Base-by-base conservation (phyloP, 2,329 filamentous ascomycete genomes). In the Cordyceps cicadae region DNA sequence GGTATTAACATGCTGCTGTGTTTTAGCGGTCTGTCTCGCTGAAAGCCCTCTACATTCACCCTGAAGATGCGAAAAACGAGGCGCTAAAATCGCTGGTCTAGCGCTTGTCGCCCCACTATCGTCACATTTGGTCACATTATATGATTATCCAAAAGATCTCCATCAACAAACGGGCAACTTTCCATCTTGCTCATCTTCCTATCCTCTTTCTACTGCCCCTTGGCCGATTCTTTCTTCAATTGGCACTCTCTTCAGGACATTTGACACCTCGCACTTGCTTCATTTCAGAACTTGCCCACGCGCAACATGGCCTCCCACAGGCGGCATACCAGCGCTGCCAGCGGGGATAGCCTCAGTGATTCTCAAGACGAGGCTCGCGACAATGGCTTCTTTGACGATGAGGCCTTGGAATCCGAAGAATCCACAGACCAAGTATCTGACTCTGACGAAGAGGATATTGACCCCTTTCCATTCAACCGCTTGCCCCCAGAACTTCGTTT, bases 401-500 rank as follows among this genome's bases (percentile, higher is more conserved):
- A 61, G 41, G 60, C 60, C 6, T 32, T 54, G 17, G 58, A 60
- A n/a, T 46, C 48, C 11, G 55, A 62, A 11, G 49, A 60, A 4
- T 24, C 45, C 1, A 61, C 57, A 21, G 43, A 60, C 8, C 45
- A 49, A 12, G 21, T 54, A 14, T 60, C 58, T 17, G 41, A 19
- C 12, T 54, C 50, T 21, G 54, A 54, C 15, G 54, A 61, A 32
- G 59, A 59, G n/a, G 52, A 55, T 5, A 34, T 52, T 24, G 49
- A 62, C 14, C 50, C 59, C 2, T 70, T 74, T 64, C 43, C 62
- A 52, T 74, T 72, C 59, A 59, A 62, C 39, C 55, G 63, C 26
- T 67, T 75, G 1, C 73, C 73, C 1, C 66, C 68, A 12, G 73
- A 75, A 62, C 63, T 75, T 17, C 70, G 73, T 54, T 60, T 66